These are phyloP conservation scores for Coniochaeta sp. DNA, from an alignment of 2,329 filamentous ascomycete species.

Conservation along the genomic window DNA sequence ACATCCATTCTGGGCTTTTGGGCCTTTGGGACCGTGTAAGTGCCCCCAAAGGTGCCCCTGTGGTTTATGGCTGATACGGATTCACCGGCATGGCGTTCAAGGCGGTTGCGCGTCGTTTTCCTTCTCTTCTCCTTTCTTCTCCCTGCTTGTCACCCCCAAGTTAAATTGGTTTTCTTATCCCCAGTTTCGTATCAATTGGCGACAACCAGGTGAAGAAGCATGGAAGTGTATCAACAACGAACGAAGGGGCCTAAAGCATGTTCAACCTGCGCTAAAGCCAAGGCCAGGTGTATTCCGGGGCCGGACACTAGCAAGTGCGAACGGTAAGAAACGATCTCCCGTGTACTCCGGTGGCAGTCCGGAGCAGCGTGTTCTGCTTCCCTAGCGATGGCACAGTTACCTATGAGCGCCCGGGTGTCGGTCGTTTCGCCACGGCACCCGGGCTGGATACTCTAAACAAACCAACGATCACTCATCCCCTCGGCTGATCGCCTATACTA, in stretches of 20 bases:
- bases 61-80: not conserved
- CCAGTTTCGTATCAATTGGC: not conserved
- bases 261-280: constrained; percentile 44
- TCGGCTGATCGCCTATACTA: not conserved
- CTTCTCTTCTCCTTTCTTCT: not conserved
- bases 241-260: constrained; percentile 41
- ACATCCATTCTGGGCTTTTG: not conserved
- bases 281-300: constrained; percentile 40
- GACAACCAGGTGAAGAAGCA: not conserved
- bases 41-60: too few relatives aligned
- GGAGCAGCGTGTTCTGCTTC: too few relatives aligned
- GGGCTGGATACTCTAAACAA: too few relatives aligned
- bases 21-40: not conserved
- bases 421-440: too few relatives aligned
- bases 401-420: too few relatives aligned
- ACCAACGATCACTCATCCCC: too few relatives aligned
- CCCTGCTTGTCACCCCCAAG: not conserved
- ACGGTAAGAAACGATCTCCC: constrained; percentile 25
- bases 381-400: too few relatives aligned
- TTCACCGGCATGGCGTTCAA: not conserved
- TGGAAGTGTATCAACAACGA: constrained; percentile 3
- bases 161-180: not conserved
- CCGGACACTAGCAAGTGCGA: constrained; percentile 36
- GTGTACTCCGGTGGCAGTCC: not conserved
- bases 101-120: not conserved